Evolutionary conservation across 108 stramenopile genomes (phyloP).

Genomic region (Nitzschia sp.): DNA sequence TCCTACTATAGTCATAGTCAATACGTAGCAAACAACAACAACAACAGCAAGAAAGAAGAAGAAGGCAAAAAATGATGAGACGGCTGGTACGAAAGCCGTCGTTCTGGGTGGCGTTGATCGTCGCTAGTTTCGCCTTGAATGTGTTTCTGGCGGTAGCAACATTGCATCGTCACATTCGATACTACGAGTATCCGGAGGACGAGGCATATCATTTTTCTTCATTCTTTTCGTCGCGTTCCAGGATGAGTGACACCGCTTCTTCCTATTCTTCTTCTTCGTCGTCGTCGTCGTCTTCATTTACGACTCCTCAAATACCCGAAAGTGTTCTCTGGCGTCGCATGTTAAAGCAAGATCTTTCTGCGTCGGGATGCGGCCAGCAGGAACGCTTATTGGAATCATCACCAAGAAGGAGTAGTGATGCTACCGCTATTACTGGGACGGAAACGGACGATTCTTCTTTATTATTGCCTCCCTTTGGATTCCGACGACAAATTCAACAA

Average conservation of each 20-base stretch:
- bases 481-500: conserved; percentile 1
- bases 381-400: not conserved
- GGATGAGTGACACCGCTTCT: not conserved
- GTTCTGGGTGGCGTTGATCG: conserved; percentile 2
- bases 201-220: not conserved
- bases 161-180: not conserved
- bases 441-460: not conserved
- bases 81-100: not conserved
- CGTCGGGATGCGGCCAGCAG: not conserved
- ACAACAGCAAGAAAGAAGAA: too few species aligned
- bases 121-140: conserved; percentile 4
- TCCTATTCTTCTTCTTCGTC: not conserved
- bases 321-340: conserved; percentile 4
- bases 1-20: too few species aligned
- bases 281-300: not conserved
- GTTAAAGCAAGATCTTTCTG: not conserved
- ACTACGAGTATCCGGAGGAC: too few species aligned
- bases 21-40: too few species aligned
- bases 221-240: too few species aligned
- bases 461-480: conserved; percentile 3
- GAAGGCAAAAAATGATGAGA: not conserved
- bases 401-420: not conserved
- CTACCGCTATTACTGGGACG: not conserved
- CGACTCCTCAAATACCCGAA: not conserved
- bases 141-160: not conserved